Conservation (phyloP, 257 asterid genomes). For the Capsicum baccatum region DNA sequence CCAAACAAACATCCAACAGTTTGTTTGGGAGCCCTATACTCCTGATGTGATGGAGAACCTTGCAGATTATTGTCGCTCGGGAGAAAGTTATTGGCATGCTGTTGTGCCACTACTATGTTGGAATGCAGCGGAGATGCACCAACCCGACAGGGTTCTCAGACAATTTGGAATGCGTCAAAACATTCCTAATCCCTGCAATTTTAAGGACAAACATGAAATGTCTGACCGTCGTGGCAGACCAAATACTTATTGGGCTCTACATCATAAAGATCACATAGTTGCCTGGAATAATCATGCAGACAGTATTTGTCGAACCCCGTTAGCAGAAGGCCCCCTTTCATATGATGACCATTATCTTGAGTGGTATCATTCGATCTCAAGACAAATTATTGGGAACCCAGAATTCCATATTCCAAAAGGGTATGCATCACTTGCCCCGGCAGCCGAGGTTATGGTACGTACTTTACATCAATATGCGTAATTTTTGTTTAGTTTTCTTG, state of each 20-base stretch:
- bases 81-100: slow-evolving; percentile 75
- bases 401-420: slow-evolving; percentile 47
- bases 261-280: slow-evolving; percentile 68
- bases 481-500: background rate
- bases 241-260: slow-evolving; percentile 84
- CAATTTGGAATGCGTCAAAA: slow-evolving; percentile 74
- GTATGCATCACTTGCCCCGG: slow-evolving; percentile 66
- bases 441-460: slow-evolving; percentile 70
- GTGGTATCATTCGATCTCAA: slow-evolving; percentile 73
- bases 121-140: slow-evolving; percentile 79
- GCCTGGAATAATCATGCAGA: slow-evolving; percentile 67
- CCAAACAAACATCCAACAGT: too few relatives aligned
- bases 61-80: slow-evolving; percentile 65
- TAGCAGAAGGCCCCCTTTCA: slow-evolving; percentile 54
- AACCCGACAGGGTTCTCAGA: slow-evolving; percentile 75
- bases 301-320: slow-evolving; percentile 51
- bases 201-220: slow-evolving; percentile 64
- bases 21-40: background rate
- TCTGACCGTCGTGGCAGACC: slow-evolving; percentile 87
- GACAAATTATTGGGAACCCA: slow-evolving; percentile 74
- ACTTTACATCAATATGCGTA: background rate
- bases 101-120: slow-evolving; percentile 77
- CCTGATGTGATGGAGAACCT: too few relatives aligned
- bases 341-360: slow-evolving; percentile 71
- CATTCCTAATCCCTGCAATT: slow-evolving; percentile 56